A percentile compares a stretch with the other conserved stretches of the same genome.
Evolutionary conservation across 1,284 basidiomycete species (phyloP).

Genomic region (Xerocomus cyaneibrunnescens): DNA sequence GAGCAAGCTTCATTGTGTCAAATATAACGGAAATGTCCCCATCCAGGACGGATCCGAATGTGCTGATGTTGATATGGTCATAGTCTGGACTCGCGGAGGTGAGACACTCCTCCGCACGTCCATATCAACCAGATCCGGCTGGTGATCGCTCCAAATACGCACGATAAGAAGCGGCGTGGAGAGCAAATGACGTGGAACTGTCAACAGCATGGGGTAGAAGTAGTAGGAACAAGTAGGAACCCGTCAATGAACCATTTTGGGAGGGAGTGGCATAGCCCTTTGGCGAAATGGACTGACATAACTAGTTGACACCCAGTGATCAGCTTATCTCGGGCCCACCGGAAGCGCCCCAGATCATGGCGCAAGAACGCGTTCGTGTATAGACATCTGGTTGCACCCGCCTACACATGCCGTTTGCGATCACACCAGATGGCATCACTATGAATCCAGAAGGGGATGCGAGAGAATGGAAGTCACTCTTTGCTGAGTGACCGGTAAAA

Average conservation of each 20-base stretch:
- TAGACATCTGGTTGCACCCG: constrained; percentile 16
- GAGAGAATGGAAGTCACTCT: constrained; percentile 25
- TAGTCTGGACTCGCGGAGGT: constrained; percentile 13
- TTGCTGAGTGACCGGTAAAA: constrained; percentile 6
- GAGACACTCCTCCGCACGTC: neutral
- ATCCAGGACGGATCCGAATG: constrained; percentile 22
- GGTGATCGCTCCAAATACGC: constrained; percentile 10
- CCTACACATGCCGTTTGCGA: constrained; percentile 12
- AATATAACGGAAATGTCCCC: constrained; percentile 12
- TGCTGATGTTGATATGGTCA: constrained; percentile 10
- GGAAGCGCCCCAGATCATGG: constrained; percentile 16
- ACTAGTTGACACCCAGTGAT: constrained; percentile 7
- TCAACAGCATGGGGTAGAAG: constrained; percentile 14
- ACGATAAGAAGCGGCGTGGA: constrained; percentile 20
- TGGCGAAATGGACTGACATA: constrained; percentile 14
- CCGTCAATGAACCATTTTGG: constrained; percentile 4
- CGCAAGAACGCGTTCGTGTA: constrained; percentile 14
- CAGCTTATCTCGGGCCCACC: constrained; percentile 16
- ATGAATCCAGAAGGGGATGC: constrained; percentile 20
- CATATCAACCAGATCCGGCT: constrained; percentile 17
- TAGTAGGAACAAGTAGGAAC: constrained; percentile 10
- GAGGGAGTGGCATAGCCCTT: neutral
- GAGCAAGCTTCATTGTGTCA: constrained; percentile 12
- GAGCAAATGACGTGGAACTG: constrained; percentile 24
- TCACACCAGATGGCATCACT: constrained; percentile 24